These are phyloP conservation scores for Volvox africanus DNA, from an alignment of 139 green algal species.

Conservation along the genomic window DNA sequence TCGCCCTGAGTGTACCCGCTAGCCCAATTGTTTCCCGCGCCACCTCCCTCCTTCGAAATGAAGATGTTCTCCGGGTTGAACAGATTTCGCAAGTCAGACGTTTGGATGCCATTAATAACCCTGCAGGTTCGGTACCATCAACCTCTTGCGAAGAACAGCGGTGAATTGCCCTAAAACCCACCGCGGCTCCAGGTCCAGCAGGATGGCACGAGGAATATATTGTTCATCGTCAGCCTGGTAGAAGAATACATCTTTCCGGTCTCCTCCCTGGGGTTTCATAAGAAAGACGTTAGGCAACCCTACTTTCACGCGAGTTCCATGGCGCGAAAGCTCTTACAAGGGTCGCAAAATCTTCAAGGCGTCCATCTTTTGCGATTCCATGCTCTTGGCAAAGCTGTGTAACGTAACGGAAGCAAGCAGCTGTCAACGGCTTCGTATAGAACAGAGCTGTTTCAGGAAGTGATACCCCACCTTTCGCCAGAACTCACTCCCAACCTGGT, in stretches of 20 bases:
- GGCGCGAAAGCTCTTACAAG: constrained; percentile 64
- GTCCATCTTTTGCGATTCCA: constrained; percentile 97
- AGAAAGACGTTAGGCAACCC: background rate
- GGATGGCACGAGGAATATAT: constrained; percentile 95
- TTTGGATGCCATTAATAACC: constrained; percentile 98
- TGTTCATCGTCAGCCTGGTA: constrained; percentile 99
- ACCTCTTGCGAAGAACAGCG: background rate
- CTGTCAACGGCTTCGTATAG: background rate
- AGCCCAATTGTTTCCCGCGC: constrained; percentile 99
- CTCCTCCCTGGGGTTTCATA: constrained; percentile 64
- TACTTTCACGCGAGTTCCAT: background rate
- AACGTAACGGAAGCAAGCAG: background rate
- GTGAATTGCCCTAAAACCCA: constrained; percentile 27
- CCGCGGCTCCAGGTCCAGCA: constrained; percentile 97
- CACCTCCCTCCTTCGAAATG: constrained; percentile 92
- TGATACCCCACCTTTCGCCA: constrained; percentile 81
- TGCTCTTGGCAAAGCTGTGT: constrained; percentile 93
- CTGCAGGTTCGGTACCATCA: constrained; percentile 57
- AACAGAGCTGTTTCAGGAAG: constrained; percentile 12
- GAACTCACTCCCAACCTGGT: constrained; percentile 98
- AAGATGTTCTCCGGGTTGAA: constrained; percentile 99
- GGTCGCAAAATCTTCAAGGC: constrained; percentile 91
- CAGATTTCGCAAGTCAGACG: constrained; percentile 92
- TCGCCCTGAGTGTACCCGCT: constrained; percentile 95
- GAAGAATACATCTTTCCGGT: constrained; percentile 99